phyloP scores from a whole-genome alignment of 1,139 yeast genomes.

The Saccharomyces hybrid region DNA sequence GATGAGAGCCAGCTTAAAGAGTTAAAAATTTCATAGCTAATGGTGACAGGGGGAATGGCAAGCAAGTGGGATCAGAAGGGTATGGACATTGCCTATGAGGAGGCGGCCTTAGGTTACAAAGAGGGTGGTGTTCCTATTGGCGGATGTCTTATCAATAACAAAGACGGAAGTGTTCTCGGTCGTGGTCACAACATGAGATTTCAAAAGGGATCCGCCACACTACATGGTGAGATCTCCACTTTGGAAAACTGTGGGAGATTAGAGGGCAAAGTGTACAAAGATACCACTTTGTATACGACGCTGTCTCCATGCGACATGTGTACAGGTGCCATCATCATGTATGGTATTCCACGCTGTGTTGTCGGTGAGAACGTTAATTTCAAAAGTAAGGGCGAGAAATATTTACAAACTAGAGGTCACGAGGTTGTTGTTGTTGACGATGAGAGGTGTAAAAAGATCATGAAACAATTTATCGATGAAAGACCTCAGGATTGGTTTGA shows the following conservation, averaged over 20 bases:
- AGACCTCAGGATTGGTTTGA: constrained; percentile 82
- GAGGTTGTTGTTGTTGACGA: constrained; percentile 65
- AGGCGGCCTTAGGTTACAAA: constrained; percentile 54
- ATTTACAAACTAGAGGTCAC: constrained; percentile 56
- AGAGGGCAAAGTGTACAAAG: constrained; percentile 56
- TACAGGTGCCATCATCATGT: constrained; percentile 83
- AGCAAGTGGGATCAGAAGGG: constrained; percentile 47
- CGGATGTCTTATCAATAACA: constrained; percentile 58
- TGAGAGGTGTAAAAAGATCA: constrained; percentile 59
- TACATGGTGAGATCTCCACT: constrained; percentile 88
- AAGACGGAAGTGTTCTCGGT: constrained; percentile 75
- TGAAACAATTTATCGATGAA: constrained; percentile 69
- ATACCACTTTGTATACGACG: constrained; percentile 79
- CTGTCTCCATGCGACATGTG: constrained; percentile 93
- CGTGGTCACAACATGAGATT: constrained; percentile 84
- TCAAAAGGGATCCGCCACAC: constrained; percentile 69
- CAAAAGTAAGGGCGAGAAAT: constrained; percentile 67
- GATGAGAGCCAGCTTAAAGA: not conserved
- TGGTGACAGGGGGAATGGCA: constrained; percentile 3
- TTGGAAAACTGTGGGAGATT: constrained; percentile 86
- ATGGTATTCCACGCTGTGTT: constrained; percentile 79
- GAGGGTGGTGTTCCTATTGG: constrained; percentile 96
- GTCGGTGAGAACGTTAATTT: constrained; percentile 81
- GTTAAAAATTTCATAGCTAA: not conserved
- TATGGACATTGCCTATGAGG: constrained; percentile 60